phyloP scores from a whole-genome alignment of 176 grass and related monocot species.

The Carex myosuroides region DNA sequence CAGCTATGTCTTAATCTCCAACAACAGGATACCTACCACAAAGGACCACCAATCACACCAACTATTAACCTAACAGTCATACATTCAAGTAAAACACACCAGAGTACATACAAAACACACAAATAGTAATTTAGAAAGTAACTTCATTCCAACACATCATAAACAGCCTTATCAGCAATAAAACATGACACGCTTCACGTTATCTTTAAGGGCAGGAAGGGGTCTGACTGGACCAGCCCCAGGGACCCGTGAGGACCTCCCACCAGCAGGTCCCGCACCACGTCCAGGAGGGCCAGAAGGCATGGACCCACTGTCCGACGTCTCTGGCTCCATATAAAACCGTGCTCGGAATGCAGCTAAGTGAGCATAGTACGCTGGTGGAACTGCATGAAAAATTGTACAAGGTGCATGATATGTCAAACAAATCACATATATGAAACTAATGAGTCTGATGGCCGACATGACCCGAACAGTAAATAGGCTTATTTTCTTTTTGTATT shows the following conservation, averaged over 20 bases:
- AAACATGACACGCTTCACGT: slow-evolving; percentile 86
- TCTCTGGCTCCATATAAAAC: slow-evolving; percentile 76
- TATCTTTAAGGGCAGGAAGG: slow-evolving; percentile 78
- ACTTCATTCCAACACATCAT: neutral
- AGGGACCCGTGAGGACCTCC: slow-evolving; percentile 25
- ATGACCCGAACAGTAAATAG: neutral
- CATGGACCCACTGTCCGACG: slow-evolving; percentile 51
- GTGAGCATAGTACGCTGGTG: slow-evolving; percentile 83
- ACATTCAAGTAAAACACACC: neutral
- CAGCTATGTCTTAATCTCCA: neutral
- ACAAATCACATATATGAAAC: neutral
- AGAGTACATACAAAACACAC: neutral
- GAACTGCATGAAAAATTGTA: slow-evolving; percentile 35
- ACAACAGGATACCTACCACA: neutral
- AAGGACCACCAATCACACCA: neutral
- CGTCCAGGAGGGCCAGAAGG: slow-evolving; percentile 24
- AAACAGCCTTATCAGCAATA: slow-evolving; percentile 47
- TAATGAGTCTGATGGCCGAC: neutral
- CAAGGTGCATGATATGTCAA: neutral
- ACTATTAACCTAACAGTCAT: neutral
- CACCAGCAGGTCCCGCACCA: slow-evolving; percentile 17
- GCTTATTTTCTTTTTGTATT: neutral
- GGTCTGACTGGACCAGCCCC: slow-evolving; percentile 41
- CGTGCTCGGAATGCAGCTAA: slow-evolving; percentile 77
- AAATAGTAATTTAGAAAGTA: neutral